Conservation (phyloP, 306 rosid species). For the Calophaca sinica region DNA sequence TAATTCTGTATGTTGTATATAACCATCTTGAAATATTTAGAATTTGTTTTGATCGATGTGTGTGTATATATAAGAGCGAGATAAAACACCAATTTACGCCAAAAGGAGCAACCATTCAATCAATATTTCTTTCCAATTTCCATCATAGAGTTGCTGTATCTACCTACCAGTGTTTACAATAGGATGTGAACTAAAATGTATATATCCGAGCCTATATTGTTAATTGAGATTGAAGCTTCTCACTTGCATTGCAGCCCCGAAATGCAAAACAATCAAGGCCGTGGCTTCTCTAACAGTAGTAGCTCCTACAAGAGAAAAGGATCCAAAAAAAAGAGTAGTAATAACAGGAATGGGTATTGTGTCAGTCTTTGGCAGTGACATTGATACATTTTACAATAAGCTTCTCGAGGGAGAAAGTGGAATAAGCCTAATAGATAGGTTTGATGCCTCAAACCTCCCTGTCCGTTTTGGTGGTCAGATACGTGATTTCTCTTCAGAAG, state of each 20-base stretch:
- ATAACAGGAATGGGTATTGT: conserved; percentile 69
- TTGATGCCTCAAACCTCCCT: conserved; percentile 58
- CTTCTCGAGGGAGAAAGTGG: conserved; percentile 67
- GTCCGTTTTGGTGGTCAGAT: conserved; percentile 59
- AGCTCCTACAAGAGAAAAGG: conserved; percentile 58
- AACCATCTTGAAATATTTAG: too few relatives aligned
- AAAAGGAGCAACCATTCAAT: background rate
- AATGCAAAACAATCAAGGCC: conserved; percentile 56
- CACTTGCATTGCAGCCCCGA: conserved; percentile 44
- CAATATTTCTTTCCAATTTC: background rate
- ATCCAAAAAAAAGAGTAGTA: conserved; percentile 62
- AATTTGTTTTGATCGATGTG: too few relatives aligned
- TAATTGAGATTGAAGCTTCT: background rate
- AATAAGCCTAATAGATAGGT: conserved; percentile 56
- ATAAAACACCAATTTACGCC: background rate
- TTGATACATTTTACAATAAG: conserved; percentile 55
- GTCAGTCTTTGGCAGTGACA: conserved; percentile 60
- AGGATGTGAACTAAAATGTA: conserved; percentile 6
- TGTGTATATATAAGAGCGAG: too few relatives aligned
- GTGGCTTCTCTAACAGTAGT: conserved; percentile 48
- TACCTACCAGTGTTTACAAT: too few relatives aligned
- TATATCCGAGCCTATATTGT: background rate
- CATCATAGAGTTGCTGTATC: too few relatives aligned
- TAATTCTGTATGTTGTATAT: too few relatives aligned
- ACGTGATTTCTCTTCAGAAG: conserved; percentile 54